Conservation (phyloP, 805 yeast species). For the Trichomonascus vanleenenianus region DNA sequence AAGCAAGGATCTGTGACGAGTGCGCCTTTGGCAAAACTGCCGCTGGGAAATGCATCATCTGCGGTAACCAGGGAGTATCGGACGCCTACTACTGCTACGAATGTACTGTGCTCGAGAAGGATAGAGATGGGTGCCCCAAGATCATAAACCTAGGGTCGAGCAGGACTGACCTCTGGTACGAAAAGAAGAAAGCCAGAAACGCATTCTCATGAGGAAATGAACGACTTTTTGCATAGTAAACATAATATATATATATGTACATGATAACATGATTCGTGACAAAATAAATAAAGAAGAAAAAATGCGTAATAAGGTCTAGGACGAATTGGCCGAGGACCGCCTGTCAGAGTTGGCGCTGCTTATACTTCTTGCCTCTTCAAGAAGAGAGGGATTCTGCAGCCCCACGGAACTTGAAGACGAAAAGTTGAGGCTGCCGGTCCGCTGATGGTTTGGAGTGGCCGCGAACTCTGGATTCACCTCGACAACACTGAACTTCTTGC, state of each 20-base stretch:
- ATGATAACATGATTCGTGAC: not conserved
- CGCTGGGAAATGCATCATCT: constrained; percentile 64
- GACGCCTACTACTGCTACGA: constrained; percentile 82
- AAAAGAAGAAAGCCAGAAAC: constrained; percentile 28
- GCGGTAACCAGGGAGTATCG: constrained; percentile 56
- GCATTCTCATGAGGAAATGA: not conserved
- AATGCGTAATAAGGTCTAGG: not conserved
- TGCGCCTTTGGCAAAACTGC: constrained; percentile 64
- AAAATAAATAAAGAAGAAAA: not conserved
- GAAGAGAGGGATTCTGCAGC: not conserved
- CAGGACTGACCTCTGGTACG: constrained; percentile 56
- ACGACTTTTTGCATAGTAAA: not conserved
- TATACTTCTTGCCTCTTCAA: not conserved
- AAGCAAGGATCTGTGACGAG: constrained; percentile 73
- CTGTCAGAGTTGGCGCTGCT: not conserved
- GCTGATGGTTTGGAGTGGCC: constrained; percentile 15
- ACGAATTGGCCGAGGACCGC: not conserved
- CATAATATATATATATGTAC: no score
- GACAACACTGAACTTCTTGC: constrained; percentile 26
- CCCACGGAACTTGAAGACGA: not conserved
- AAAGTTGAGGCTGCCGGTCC: constrained; percentile 7
- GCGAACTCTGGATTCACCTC: constrained; percentile 27
- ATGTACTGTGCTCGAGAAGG: constrained; percentile 71
- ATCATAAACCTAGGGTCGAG: constrained; percentile 75
- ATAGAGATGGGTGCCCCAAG: constrained; percentile 89